Conservation (phyloP, 2,329 filamentous ascomycete species). For the Trematosphaeria pertusa region DNA sequence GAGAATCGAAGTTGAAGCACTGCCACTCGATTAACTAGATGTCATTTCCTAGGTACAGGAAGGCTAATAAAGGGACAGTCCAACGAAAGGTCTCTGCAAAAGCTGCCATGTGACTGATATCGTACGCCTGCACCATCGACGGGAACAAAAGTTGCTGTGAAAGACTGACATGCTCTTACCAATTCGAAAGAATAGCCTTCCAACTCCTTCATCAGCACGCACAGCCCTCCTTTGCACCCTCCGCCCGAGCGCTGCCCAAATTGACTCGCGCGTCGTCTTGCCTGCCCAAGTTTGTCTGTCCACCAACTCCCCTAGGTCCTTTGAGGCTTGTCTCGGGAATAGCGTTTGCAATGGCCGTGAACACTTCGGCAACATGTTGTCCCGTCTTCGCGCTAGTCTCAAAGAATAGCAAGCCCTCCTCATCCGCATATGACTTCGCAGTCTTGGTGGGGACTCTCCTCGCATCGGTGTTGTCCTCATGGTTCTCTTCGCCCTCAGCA, state of each 20-base stretch:
- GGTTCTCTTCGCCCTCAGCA: constrained; percentile 59
- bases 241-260: constrained; percentile 73
- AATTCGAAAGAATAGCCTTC: no score
- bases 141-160: no score
- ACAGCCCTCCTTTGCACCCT: constrained; percentile 86
- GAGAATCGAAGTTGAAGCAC: no score
- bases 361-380: constrained; percentile 92
- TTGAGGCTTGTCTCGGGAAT: constrained; percentile 98
- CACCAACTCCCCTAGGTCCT: constrained; percentile 73
- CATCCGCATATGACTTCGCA: constrained; percentile 91
- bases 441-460: constrained; percentile 91
- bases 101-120: no score
- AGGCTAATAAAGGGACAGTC: no score
- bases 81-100: no score
- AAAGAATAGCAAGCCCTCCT: constrained; percentile 93
- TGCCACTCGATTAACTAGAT: no score
- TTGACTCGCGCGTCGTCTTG: constrained; percentile 79
- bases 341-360: constrained; percentile 96
- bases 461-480: constrained; percentile 73
- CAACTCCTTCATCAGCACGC: constrained; percentile 73
- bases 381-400: constrained; percentile 98
- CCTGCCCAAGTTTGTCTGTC: constrained; percentile 63
- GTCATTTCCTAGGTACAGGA: no score
- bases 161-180: no score
- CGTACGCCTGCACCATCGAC: no score